Evolutionary conservation across 495 filamentous ascomycete genomes (phyloP), one percentile per base, ranked within the genome.

Genomic region (Staphylotrichum tortipilum): DNA sequence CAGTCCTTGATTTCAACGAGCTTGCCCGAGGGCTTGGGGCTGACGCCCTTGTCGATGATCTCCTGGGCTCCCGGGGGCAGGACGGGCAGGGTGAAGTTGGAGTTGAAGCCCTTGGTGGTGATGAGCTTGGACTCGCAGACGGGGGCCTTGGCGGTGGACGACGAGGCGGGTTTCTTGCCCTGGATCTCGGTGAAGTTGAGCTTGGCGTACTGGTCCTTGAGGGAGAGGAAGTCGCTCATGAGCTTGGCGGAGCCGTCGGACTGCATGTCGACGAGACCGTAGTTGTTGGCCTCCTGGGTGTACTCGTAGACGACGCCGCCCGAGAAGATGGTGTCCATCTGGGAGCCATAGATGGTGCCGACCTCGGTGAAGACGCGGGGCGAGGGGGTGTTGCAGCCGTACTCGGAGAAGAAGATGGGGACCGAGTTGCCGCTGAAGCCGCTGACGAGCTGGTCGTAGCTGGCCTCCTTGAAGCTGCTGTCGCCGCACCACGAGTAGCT

Each of bases 331-430:
- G 70, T 68, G 21, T 79, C 84, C 88, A 97, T 95, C 44, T 92
- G 65, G 22, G 73, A 54, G 49, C 88, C 78, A 67, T 97, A 95
- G 57, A 97, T 75, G 36, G 83, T 77, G 46, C 69, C 68, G 14
- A 95, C 84, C 66, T 97, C 91, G 52, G 79, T 81, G 73, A 95
- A 97, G 53, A 79, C 55, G 61, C 92, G 86, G 15, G 91, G 89
- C 31, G 70, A 68, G 24, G 83, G 80, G 21, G 77, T 70, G 76
- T 95, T 97, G 78, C 92, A 98, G 53, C 92, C 92, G 52, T 86
- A 97, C 69, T 98, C 92, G 57, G 86, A 91, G 76, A 94, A 95
- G 80, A 97, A 95, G 47, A 96, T 78, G 18, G 91, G 91, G 45
- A 95, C 75, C 26, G 82, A 83, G 47, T 78, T 82, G 53, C 78